Evolutionary conservation across 2,329 filamentous ascomycete genomes (phyloP).

Genomic region (Colletotrichum brevisporum): DNA sequence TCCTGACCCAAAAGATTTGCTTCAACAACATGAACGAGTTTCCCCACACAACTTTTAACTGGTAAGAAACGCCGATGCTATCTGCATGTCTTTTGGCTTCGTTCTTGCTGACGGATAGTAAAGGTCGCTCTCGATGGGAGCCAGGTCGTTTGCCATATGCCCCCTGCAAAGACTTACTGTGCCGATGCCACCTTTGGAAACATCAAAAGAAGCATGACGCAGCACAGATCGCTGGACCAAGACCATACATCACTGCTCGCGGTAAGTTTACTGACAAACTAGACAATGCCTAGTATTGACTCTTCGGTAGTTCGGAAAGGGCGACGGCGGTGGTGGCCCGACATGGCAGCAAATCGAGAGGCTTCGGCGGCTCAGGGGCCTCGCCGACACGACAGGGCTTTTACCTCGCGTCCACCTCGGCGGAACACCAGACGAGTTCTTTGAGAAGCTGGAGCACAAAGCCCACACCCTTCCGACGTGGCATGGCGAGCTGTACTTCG

Average conservation of each 20-base stretch:
- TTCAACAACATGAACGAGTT: conserved; percentile 84
- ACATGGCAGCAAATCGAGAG: conserved; percentile 77
- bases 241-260: conserved; percentile 73
- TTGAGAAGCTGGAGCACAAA: conserved; percentile 72
- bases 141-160: conserved; percentile 79
- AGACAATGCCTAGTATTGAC: background rate
- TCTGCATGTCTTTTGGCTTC: too few species aligned
- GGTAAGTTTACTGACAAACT: conserved; percentile 50
- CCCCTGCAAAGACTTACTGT: conserved; percentile 76
- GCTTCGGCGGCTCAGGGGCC: conserved; percentile 74
- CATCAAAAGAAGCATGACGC: conserved; percentile 73
- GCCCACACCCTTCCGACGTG: conserved; percentile 74
- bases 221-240: conserved; percentile 78
- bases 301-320: conserved; percentile 68
- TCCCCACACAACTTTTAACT: conserved; percentile 79
- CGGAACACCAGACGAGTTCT: conserved; percentile 77
- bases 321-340: conserved; percentile 77
- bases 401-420: conserved; percentile 75
- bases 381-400: conserved; percentile 70
- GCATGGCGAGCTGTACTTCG: conserved; percentile 80
- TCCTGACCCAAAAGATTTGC: conserved; percentile 79
- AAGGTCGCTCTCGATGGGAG: conserved; percentile 75
- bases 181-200: conserved; percentile 77
- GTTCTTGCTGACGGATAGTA: background rate
- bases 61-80: conserved; percentile 50